These are phyloP conservation scores for Podaxis mareebaensis DNA, from an alignment of 768 basidiomycete species.

Conservation along the genomic window DNA sequence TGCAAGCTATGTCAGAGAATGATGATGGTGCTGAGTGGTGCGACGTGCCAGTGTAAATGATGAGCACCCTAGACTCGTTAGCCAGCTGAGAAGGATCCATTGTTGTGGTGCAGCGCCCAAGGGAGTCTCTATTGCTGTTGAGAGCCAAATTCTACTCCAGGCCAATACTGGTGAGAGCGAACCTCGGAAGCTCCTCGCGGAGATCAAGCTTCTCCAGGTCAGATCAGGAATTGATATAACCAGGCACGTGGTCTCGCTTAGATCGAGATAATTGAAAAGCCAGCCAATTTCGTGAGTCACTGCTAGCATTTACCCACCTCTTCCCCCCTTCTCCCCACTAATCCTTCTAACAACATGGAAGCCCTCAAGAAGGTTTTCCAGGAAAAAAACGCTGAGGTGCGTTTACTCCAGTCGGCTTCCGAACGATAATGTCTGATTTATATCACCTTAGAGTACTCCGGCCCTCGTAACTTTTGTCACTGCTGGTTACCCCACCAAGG, in stretches of 20 bases:
- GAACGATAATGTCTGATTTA: neutral
- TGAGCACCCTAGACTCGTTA: slow-evolving; percentile 79
- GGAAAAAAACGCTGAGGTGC: slow-evolving; percentile 58
- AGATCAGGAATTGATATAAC: neutral
- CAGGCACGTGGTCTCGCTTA: neutral
- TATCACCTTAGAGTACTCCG: slow-evolving; percentile 45
- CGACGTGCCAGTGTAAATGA: slow-evolving; percentile 73
- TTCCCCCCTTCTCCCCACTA: slow-evolving; percentile 14
- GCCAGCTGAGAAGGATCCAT: slow-evolving; percentile 54
- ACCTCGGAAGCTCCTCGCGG: slow-evolving; percentile 8
- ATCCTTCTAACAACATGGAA: slow-evolving; percentile 53
- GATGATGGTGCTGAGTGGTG: neutral
- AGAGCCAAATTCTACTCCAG: neutral
- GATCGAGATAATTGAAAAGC: slow-evolving; percentile 18
- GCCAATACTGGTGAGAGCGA: neutral
- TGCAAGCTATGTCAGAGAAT: slow-evolving; percentile 18
- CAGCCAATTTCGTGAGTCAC: slow-evolving; percentile 24
- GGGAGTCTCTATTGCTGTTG: neutral
- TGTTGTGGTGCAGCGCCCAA: slow-evolving; percentile 4
- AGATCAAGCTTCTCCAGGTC: neutral
- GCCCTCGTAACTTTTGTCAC: slow-evolving; percentile 90
- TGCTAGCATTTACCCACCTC: slow-evolving; percentile 21
- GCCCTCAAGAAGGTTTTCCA: slow-evolving; percentile 70
- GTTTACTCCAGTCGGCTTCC: neutral
- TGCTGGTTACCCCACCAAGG: slow-evolving; percentile 81